Base-by-base conservation (phyloP, 306 rosid genomes). In the Rosa chinensis region DNA sequence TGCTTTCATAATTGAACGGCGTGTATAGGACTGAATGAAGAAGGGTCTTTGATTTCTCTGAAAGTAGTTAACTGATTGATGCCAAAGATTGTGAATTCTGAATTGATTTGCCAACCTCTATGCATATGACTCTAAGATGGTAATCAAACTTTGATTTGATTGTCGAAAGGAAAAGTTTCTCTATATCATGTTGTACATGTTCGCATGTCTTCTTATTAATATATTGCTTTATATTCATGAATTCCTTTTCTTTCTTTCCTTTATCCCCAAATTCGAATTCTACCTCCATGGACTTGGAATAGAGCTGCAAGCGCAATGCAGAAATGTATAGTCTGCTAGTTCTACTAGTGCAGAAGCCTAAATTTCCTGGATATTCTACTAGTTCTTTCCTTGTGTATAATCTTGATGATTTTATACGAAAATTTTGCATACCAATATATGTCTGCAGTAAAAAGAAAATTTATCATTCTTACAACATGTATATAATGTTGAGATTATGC, bases 131-230 rank as follows among this genome's bases (percentile, higher is more conserved):
- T 58, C 17, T 23, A 43, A 61, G 70, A 44, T 75, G 20, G 55
- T 11, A n/a, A 74, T 56, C 25, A 23, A 43, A 74, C 78, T 23
- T 58, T 61, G 66, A 75, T 63, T 62, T 76, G 61, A 76, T 64
- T 64, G 45, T 16, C 44, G 2, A 35, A 35, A 17, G 70, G 11
- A 64, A 64, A 35, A 35, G 23, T 64, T 35, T 35, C 70, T 64
- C 70, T 35, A 35, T 35, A 64, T 64, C 43, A 64, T 64, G 70
- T 64, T 25, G 42, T 62, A 62, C 63, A 21, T 58, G 39, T 61
- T 61, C 66, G 66, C 66, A 62, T 62, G 10, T 62, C 67, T 64
- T 37, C 21, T 35, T 35, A 35, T 32, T 6, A 14, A 16, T 35
- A 64, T 32, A 12, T 16, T 35, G 69, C 43, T 64, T 35, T 64